Evolutionary conservation across 305 asterid species (phyloP).

Genomic region (Solanum hybrid): DNA sequence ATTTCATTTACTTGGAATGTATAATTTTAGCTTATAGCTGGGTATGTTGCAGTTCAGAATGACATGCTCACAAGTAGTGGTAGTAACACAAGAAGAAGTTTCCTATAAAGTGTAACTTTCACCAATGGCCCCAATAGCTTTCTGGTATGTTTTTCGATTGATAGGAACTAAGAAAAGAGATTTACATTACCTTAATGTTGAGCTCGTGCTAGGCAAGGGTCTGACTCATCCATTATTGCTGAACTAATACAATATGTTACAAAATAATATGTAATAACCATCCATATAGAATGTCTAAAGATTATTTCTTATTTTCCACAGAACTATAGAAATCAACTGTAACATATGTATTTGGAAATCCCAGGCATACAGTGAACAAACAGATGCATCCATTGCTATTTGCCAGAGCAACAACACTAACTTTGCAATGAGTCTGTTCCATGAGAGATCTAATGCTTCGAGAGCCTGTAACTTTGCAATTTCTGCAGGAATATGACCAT

Average conservation of each 20-base stretch:
- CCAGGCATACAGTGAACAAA: too few relatives aligned
- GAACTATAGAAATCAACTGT: too few relatives aligned
- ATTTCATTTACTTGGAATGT: too few relatives aligned
- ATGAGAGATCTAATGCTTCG: slow-evolving; percentile 3
- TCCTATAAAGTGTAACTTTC: neutral
- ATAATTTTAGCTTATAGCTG: too few relatives aligned
- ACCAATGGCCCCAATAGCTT: neutral
- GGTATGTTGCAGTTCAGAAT: neutral
- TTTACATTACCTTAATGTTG: too few relatives aligned
- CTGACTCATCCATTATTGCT: too few relatives aligned
- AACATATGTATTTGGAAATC: too few relatives aligned
- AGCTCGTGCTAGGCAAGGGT: too few relatives aligned
- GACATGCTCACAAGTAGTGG: neutral
- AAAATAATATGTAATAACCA: too few relatives aligned
- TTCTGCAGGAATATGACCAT: neutral
- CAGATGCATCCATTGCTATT: neutral
- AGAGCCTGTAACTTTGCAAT: neutral
- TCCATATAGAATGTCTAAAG: too few relatives aligned
- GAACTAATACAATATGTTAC: too few relatives aligned
- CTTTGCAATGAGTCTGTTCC: neutral
- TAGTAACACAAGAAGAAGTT: neutral
- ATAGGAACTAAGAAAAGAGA: neutral
- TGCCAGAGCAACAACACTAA: neutral
- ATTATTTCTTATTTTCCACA: too few relatives aligned
- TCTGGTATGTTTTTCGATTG: neutral